These are phyloP conservation scores for Phialophora chinensis DNA, from an alignment of 2,329 filamentous ascomycete species.

Conservation along the genomic window DNA sequence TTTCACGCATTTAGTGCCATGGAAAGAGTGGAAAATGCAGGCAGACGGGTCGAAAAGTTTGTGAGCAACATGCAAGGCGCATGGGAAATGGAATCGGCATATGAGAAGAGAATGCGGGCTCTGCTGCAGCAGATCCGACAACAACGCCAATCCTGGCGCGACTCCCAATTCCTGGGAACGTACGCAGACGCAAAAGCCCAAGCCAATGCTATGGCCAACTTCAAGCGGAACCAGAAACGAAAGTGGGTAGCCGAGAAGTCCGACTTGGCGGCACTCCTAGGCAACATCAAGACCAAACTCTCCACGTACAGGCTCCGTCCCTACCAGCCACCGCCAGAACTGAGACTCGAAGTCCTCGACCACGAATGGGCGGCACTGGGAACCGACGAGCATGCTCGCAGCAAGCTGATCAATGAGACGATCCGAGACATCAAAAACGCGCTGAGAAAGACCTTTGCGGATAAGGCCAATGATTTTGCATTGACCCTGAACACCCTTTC, in stretches of 20 bases:
- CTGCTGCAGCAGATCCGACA: slow-evolving; percentile 75
- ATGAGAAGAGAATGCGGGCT: slow-evolving; percentile 86
- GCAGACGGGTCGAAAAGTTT: slow-evolving; percentile 95
- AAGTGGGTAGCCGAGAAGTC: slow-evolving; percentile 98
- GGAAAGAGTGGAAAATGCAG: slow-evolving; percentile 97
- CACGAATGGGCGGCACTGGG: slow-evolving; percentile 80
- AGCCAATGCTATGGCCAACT: slow-evolving; percentile 78
- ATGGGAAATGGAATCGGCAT: slow-evolving; percentile 99
- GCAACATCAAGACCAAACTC: slow-evolving; percentile 98
- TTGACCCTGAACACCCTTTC: slow-evolving; percentile 94
- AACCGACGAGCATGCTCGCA: slow-evolving; percentile 82
- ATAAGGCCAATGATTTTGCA: slow-evolving; percentile 98
- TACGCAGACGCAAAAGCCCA: slow-evolving; percentile 92
- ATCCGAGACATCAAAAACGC: slow-evolving; percentile 99
- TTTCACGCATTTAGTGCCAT: slow-evolving; percentile 99
- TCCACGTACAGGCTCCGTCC: slow-evolving; percentile 90
- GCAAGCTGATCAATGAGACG: slow-evolving; percentile 95
- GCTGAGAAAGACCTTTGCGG: slow-evolving; percentile 88
- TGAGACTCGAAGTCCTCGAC: slow-evolving; percentile 83
- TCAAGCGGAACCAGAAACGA: slow-evolving; percentile 89
- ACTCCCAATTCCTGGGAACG: slow-evolving; percentile 83
- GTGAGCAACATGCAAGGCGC: slow-evolving; percentile 98
- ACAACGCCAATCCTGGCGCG: slow-evolving; percentile 78
- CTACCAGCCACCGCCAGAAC: slow-evolving; percentile 85
- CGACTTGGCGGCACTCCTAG: slow-evolving; percentile 86